A percentile compares a stretch with the other conserved stretches of the same genome.
Conservation (phyloP, 805 yeast genomes). For the Ogataea minuta region DNA sequence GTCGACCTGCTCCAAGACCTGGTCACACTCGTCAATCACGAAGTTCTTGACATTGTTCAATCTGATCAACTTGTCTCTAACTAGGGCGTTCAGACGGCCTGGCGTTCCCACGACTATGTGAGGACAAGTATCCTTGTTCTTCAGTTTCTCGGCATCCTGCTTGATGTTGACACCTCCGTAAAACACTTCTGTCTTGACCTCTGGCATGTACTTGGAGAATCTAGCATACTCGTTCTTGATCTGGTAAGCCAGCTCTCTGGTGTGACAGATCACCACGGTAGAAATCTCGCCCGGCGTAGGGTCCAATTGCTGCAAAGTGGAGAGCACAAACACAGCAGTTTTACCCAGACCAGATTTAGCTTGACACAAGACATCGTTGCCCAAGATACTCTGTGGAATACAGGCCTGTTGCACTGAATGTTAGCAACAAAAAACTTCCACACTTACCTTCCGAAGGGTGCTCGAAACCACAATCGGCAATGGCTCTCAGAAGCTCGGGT, state of each 20-base stretch:
- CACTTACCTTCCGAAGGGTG: conserved; percentile 99
- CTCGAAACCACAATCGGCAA: conserved; percentile 98
- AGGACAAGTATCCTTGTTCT: conserved; percentile 91
- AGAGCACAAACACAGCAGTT: conserved; percentile 94
- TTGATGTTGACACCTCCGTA: conserved; percentile 91
- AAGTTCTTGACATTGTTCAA: conserved; percentile 88
- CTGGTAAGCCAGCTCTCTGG: conserved; percentile 98
- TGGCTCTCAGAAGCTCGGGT: conserved; percentile 96
- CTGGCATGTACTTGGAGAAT: conserved; percentile 98
- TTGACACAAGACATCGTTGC: conserved; percentile 97
- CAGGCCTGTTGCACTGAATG: conserved; percentile 89
- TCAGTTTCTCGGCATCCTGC: conserved; percentile 82
- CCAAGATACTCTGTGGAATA: conserved; percentile 96
- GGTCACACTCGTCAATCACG: conserved; percentile 98
- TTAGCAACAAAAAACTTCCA: conserved; percentile 7
- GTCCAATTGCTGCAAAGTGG: conserved; percentile 94
- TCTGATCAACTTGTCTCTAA: conserved; percentile 85
- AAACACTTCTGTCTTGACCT: conserved; percentile 93
- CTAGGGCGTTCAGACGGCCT: conserved; percentile 93
- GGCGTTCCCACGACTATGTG: conserved; percentile 98
- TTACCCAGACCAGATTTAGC: conserved; percentile 99
- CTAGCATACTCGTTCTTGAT: conserved; percentile 96
- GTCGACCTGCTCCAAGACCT: conserved; percentile 78
- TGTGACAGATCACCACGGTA: conserved; percentile 93
- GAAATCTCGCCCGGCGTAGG: conserved; percentile 97